Base-by-base conservation (phyloP, 2,329 filamentous ascomycete genomes). In the Neurospora sp. region DNA sequence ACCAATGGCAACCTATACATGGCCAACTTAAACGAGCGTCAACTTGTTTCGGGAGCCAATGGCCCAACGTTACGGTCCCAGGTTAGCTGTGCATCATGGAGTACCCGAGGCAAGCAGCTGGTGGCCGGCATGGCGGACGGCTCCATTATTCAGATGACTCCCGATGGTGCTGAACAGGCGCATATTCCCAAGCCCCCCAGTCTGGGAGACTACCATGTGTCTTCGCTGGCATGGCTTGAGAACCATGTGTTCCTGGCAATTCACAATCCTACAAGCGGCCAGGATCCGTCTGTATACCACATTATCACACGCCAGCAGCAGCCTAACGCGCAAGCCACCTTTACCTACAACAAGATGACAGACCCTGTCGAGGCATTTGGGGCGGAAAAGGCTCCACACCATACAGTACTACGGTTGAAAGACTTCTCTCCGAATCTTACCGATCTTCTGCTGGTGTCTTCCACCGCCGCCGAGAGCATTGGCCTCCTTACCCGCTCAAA, bases 51-150 rank as follows among this genome's bases (percentile, higher is more conserved):
- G 40, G 87, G 87, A 1, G 75, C 84, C 23, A 88, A 88, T 73
- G 92, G 92, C 40, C 83, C 76, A 4, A 82, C 89, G 0, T 83
- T 97, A 73, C 92, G 90, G 76, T 83, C 86, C 37, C 89, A 91
- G 66, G 94, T 97, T 37, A 93, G 90, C 77, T 96, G 91, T 76
- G 86, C 92, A 6, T 90, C 92, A 69, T 99, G 96, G 96, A 99
- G 96, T 79, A 91, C 88, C 71, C 92, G 90, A 78, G 96, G 96
- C 66, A 99, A 97, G 79, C 95, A 98, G 78, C 83, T 99, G 62
- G 90, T 97, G 65, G 94, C 92, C 74, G 96, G 96, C 17, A 83
- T 96, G 74, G 89, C 85, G 6, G 88, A 97, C 80, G 96, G 96
- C 70, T 89, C 89, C 12, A 89, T 91, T 68, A 86, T 87, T 69